Evolutionary conservation across 148 eudicot species (phyloP), one percentile per base, ranked within the genome.

Genomic region (Pouteria glomerata): DNA sequence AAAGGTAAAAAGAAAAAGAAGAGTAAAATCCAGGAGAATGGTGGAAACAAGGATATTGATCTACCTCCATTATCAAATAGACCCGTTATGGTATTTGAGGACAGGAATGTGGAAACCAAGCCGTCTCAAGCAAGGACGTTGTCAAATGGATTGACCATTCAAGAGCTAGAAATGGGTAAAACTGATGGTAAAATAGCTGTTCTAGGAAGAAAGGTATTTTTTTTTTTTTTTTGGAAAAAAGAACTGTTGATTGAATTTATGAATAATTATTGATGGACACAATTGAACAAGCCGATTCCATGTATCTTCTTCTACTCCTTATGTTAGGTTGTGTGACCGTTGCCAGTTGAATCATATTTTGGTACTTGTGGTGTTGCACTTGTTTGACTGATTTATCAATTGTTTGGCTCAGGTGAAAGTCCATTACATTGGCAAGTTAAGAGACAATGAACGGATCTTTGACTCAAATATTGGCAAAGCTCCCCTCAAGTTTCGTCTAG

Each of bases 151-250:
- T 73, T 95, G 76, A 71, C 78, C 51, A 80, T 95, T 61, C 88
- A 91, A 79, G 96, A 86, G 50, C 51, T 95, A 57, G 74, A 77
- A 69, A 80, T 76, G 81, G 93, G 97, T 27, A 84, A 81, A 61
- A 87, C 91, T 26, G 81, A 85, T 74, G 97, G 96, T 66, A 91
- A 80, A 80, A 71, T 88, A 67, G 98, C 98, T 64, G 80, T 85
- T 66, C 70, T 77, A 11, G 97, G 97, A 57, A 91, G 81, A 74
- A 91, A 84, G 96, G 99, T 80, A 80, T 76, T 52, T 73, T 70
- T 57, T 45, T 35, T 59, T 33, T 21, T 44, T 6, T 8, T 24
- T 31, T 44, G 44, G 0, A 39, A 39, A 39, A 39, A 39, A 39
- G 44, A 10, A 5, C 5, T 39, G 63, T 53, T 66, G 33, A 3